These are phyloP conservation scores for Raffaelea deltoideospora DNA, from an alignment of 2,329 filamentous ascomycete genomes.

Conservation along the genomic window DNA sequence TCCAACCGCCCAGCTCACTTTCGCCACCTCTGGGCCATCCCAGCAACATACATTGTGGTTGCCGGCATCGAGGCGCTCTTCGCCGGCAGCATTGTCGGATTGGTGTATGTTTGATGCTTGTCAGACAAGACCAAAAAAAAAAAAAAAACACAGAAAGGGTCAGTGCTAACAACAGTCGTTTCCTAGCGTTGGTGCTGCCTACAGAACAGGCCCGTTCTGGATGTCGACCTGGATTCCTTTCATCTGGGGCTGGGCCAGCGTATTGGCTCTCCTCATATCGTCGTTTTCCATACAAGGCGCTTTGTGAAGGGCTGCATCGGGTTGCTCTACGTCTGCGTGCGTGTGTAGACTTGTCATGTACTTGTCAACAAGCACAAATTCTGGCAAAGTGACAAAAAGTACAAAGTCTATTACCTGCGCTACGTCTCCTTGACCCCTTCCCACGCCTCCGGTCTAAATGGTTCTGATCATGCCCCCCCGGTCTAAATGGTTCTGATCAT, in stretches of 20 bases:
- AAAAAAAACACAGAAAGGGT: too few species aligned
- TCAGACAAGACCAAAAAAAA: too few species aligned
- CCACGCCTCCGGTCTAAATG: too few species aligned
- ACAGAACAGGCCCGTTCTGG: slow-evolving; percentile 65
- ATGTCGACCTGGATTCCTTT: slow-evolving; percentile 95
- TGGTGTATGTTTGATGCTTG: slow-evolving; percentile 50
- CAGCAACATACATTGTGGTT: slow-evolving; percentile 53
- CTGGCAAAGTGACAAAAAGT: too few species aligned
- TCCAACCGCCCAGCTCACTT: slow-evolving; percentile 27
- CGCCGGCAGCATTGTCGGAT: slow-evolving; percentile 66
- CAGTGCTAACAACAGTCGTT: too few species aligned
- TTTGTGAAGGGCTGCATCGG: slow-evolving; percentile 36
- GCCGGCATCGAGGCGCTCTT: slow-evolving; percentile 64
- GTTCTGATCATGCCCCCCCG: too few species aligned
- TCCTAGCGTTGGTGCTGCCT: slow-evolving; percentile 59
- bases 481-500: too few species aligned
- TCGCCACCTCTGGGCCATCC: slow-evolving; percentile 56
- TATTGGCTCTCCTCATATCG: slow-evolving; percentile 67
- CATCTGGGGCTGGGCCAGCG: slow-evolving; percentile 74
- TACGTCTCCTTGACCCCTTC: too few species aligned
- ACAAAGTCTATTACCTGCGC: too few species aligned
- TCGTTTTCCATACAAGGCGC: slow-evolving; percentile 90
- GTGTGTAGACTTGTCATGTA: background rate
- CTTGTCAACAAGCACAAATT: too few species aligned
- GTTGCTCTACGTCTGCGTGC: background rate